Percentiles rank a stretch among this genome's conserved stretches.
These are phyloP conservation scores for Saccharomycopsis synnaedendra DNA, from an alignment of 805 yeast species.

Conservation along the genomic window DNA sequence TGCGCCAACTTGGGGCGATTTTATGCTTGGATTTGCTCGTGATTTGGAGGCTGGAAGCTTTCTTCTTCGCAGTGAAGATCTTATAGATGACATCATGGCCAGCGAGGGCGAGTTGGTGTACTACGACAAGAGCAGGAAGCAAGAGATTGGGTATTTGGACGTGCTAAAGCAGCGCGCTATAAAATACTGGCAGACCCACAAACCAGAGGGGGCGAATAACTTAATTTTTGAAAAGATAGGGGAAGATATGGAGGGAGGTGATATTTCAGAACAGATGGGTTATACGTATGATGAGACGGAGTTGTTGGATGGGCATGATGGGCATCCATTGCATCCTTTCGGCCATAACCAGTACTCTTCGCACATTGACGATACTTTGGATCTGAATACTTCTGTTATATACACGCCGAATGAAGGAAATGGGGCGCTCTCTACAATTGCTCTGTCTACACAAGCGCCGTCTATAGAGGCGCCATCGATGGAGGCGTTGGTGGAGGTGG, in stretches of 20 bases:
- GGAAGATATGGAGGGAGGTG: background rate
- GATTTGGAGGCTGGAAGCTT: conserved; percentile 82
- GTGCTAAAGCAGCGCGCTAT: conserved; percentile 10
- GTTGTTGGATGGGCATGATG: background rate
- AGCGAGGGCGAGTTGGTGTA: conserved; percentile 23
- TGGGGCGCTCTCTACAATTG: too few species aligned
- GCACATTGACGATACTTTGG: too few species aligned
- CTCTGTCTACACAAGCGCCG: too few species aligned
- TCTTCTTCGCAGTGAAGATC: conserved; percentile 45
- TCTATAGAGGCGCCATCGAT: too few species aligned
- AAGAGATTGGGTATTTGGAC: conserved; percentile 13
- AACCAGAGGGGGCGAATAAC: background rate
- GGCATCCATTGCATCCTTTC: background rate
- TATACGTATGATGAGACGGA: background rate
- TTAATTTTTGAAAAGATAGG: background rate
- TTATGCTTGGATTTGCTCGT: conserved; percentile 69
- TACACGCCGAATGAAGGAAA: too few species aligned
- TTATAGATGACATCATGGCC: conserved; percentile 51
- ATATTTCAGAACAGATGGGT: background rate
- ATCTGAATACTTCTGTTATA: too few species aligned
- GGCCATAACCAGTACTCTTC: too few species aligned
- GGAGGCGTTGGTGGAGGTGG: too few species aligned
- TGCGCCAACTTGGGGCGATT: conserved; percentile 85
- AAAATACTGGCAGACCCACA: background rate
- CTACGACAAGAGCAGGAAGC: conserved; percentile 7